A percentile compares a stretch with the other conserved stretches of the same genome.
Evolutionary conservation across 768 basidiomycete genomes (phyloP).

Genomic region (Suillus sp.): DNA sequence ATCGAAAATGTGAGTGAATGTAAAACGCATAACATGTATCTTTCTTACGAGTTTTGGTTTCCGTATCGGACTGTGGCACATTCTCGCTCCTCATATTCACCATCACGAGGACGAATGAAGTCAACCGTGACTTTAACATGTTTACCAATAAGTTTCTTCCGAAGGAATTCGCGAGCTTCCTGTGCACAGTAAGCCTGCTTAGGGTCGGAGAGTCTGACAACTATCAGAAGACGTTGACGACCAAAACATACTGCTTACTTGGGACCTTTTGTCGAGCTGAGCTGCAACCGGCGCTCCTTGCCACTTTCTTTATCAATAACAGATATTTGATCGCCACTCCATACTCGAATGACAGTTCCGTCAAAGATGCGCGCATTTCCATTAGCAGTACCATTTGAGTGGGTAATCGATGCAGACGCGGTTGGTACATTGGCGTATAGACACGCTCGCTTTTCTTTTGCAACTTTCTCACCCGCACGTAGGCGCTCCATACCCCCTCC

Average conservation of each 20-base stretch:
- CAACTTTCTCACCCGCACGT: constrained; percentile 77
- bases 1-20: constrained; percentile 14
- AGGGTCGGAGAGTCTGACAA: constrained; percentile 72
- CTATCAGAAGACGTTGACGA: constrained; percentile 10
- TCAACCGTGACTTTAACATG: constrained; percentile 82
- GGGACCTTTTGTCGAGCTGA: constrained; percentile 87
- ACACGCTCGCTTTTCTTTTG: constrained; percentile 72
- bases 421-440: constrained; percentile 64
- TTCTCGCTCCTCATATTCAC: constrained; percentile 92
- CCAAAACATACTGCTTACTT: constrained; percentile 50
- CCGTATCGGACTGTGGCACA: constrained; percentile 89
- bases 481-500: constrained; percentile 87
- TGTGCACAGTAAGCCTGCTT: constrained; percentile 86
- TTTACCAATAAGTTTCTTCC: constrained; percentile 92
- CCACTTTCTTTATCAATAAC: constrained; percentile 70
- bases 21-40: neutral
- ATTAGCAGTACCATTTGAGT: constrained; percentile 48
- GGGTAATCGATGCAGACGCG: constrained; percentile 39
- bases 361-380: constrained; percentile 65
- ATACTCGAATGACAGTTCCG: constrained; percentile 80
- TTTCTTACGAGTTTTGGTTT: constrained; percentile 69
- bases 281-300: constrained; percentile 81
- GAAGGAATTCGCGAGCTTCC: constrained; percentile 91
- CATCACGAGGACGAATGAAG: constrained; percentile 88
- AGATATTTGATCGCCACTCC: constrained; percentile 91